Conservation (phyloP, 768 basidiomycete genomes). For the Lentinula sp. region DNA sequence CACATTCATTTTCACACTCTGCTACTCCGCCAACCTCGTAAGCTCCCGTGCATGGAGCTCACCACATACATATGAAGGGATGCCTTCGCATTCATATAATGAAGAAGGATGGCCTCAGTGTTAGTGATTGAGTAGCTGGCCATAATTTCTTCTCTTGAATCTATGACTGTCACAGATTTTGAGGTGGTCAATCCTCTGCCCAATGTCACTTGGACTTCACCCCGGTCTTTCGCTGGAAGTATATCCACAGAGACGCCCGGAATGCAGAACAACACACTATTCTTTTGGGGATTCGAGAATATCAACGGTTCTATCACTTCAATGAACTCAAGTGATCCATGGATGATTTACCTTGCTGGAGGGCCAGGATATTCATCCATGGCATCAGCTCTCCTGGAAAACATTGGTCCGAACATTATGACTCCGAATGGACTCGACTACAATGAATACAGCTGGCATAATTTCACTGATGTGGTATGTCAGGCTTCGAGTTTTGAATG, state of each 20-base stretch:
- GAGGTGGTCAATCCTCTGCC: slow-evolving; percentile 27
- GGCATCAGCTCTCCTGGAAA: neutral
- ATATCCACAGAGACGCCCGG: slow-evolving; percentile 22
- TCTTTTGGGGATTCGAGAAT: slow-evolving; percentile 34
- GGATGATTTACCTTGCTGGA: slow-evolving; percentile 74
- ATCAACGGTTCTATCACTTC: slow-evolving; percentile 28
- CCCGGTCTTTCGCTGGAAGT: slow-evolving; percentile 29
- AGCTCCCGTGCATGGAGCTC: neutral
- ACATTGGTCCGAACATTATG: neutral
- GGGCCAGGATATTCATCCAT: slow-evolving; percentile 34
- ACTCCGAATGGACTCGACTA: neutral
- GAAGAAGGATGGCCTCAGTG: neutral
- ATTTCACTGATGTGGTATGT: slow-evolving; percentile 11
- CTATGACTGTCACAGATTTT: slow-evolving; percentile 19
- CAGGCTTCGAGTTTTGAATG: neutral
- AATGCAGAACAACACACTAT: slow-evolving; percentile 29
- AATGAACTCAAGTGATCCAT: slow-evolving; percentile 40
- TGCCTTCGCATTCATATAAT: neutral
- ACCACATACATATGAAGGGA: neutral
- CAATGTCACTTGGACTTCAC: slow-evolving; percentile 23
- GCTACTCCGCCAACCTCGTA: neutral
- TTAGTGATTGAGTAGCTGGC: neutral
- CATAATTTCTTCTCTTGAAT: neutral
- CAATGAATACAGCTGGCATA: slow-evolving; percentile 11
- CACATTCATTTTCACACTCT: neutral